phyloP scores from a whole-genome alignment of 441 rosid genomes.

The Rhodomyrtus psidioides region DNA sequence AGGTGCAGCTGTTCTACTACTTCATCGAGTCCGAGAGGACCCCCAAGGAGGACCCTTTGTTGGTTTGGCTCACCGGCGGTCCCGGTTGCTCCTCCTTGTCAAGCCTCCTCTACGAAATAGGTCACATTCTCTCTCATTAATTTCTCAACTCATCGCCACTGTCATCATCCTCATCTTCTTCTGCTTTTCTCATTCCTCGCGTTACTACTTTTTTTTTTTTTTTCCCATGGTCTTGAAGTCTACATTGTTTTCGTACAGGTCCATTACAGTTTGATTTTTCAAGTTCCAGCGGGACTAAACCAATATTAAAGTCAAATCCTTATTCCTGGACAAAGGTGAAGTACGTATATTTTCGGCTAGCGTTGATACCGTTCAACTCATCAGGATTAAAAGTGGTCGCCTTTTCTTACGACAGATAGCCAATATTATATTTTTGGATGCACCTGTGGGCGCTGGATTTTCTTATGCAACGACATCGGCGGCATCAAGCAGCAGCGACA shows the following conservation, averaged over 20 bases:
- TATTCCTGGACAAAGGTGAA: constrained; percentile 15
- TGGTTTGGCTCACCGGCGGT: constrained; percentile 46
- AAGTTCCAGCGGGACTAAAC: constrained; percentile 7
- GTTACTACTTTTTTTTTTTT: too few species aligned
- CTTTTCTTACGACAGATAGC: background rate
- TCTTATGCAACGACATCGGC: background rate
- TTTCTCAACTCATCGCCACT: background rate
- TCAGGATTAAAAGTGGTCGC: background rate
- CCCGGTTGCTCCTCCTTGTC: constrained; percentile 40
- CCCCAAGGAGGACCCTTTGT: constrained; percentile 28
- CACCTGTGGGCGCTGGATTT: constrained; percentile 10
- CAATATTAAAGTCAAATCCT: background rate
- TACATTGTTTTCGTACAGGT: constrained; percentile 1
- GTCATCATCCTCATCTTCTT: too few species aligned
- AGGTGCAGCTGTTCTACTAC: constrained; percentile 24
- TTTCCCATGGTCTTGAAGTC: background rate
- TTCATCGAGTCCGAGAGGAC: constrained; percentile 32
- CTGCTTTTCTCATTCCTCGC: too few species aligned
- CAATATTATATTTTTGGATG: constrained; percentile 11
- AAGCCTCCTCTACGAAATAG: constrained; percentile 19
- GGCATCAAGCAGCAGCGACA: background rate
- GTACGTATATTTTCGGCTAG: background rate
- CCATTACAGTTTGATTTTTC: constrained; percentile 11
- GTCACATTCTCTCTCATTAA: background rate
- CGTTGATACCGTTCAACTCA: background rate